Conservation (phyloP, 306 rosid species). For the Acacia acuminata region DNA sequence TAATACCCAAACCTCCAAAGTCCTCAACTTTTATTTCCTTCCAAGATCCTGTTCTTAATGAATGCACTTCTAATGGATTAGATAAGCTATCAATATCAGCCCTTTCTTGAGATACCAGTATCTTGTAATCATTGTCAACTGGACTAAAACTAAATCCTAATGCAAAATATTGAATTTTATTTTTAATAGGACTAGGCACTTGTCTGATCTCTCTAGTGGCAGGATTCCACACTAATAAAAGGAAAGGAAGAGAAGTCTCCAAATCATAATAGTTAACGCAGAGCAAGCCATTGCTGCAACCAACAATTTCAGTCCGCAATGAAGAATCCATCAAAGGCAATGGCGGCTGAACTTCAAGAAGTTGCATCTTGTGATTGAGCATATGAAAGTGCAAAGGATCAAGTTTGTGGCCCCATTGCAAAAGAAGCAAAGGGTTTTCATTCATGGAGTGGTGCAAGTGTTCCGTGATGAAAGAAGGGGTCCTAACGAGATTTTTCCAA, state of each 20-base stretch:
- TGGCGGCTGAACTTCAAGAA: background rate
- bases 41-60: background rate
- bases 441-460: background rate
- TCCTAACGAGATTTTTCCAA: background rate
- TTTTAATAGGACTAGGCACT: background rate
- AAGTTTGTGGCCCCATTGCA: background rate
- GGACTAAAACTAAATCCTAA: background rate
- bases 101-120: background rate
- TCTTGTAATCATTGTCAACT: background rate
- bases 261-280: background rate
- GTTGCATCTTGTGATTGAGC: background rate
- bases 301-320: background rate
- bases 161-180: accelerated
- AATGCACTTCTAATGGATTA: background rate
- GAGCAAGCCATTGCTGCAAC: background rate
- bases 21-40: too few species aligned
- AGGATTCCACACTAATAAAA: background rate
- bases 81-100: background rate
- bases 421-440: background rate
- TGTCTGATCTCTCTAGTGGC: background rate
- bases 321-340: background rate
- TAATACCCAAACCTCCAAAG: background rate
- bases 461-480: background rate
- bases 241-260: background rate
- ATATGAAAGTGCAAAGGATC: background rate